phyloP scores from a whole-genome alignment of 2,329 filamentous ascomycete species.

The Pseudonectria foliicola region DNA sequence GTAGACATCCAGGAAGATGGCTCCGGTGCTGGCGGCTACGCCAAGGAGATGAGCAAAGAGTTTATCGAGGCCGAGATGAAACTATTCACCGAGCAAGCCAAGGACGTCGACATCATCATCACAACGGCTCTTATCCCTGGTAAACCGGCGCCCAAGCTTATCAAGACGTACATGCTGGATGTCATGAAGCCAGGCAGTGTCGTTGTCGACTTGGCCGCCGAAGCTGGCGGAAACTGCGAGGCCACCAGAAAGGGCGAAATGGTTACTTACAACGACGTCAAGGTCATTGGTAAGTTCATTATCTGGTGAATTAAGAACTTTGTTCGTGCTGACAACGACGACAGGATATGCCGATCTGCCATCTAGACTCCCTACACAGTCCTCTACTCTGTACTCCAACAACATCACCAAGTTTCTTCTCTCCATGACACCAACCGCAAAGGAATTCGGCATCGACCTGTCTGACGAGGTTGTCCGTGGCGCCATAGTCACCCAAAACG shows the following conservation, averaged over 20 bases:
- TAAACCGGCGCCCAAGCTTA: slow-evolving; percentile 72
- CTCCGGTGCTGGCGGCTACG: slow-evolving; percentile 77
- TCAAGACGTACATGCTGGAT: slow-evolving; percentile 71
- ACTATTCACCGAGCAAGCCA: slow-evolving; percentile 78
- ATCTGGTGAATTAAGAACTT: background rate
- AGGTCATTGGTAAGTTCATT: slow-evolving; percentile 62
- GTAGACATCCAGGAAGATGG: slow-evolving; percentile 81
- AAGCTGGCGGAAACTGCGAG: slow-evolving; percentile 84
- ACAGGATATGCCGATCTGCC: slow-evolving; percentile 78
- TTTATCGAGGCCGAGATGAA: slow-evolving; percentile 93
- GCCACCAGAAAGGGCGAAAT: slow-evolving; percentile 69
- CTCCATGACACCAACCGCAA: slow-evolving; percentile 71
- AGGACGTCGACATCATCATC: slow-evolving; percentile 86
- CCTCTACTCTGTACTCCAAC: slow-evolving; percentile 86
- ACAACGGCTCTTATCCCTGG: slow-evolving; percentile 90
- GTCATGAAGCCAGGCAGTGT: slow-evolving; percentile 89
- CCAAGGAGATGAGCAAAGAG: slow-evolving; percentile 90
- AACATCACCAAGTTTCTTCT: slow-evolving; percentile 86
- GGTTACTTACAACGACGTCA: slow-evolving; percentile 66
- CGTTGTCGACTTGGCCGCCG: slow-evolving; percentile 79
- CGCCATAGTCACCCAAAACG: slow-evolving; percentile 73
- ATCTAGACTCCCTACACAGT: slow-evolving; percentile 79
- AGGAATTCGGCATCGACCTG: slow-evolving; percentile 72
- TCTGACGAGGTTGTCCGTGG: slow-evolving; percentile 80
- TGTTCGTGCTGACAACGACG: slow-evolving; percentile 15